A percentile compares a stretch with the other conserved stretches of the same genome.
Evolutionary conservation across 768 basidiomycete genomes (phyloP).

Genomic region (Russula ochroleuca): DNA sequence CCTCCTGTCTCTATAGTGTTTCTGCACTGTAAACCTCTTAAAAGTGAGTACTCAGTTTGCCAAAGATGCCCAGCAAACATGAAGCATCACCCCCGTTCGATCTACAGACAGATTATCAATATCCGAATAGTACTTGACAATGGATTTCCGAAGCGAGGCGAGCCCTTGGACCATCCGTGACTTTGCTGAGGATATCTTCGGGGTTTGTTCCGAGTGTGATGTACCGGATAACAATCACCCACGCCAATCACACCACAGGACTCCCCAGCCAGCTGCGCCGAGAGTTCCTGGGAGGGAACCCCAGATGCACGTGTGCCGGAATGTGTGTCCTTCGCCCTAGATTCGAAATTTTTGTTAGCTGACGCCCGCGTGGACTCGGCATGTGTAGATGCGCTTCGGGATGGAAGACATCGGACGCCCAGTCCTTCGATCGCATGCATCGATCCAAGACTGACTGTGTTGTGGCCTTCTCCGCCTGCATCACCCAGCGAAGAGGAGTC

Average conservation of each 20-base stretch:
- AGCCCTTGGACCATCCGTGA: conserved; percentile 5
- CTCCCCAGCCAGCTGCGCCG: neutral
- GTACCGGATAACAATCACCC: neutral
- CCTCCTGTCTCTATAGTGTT: conserved; percentile 15
- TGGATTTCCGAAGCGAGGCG: conserved; percentile 18
- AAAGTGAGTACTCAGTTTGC: conserved; percentile 17
- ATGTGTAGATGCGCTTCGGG: neutral
- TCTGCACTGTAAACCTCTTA: conserved; percentile 5
- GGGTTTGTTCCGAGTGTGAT: conserved; percentile 8
- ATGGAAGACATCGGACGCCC: conserved; percentile 8
- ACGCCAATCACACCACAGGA: conserved; percentile 3
- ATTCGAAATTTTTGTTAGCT: neutral
- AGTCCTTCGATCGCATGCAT: conserved; percentile 14
- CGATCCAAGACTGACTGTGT: conserved; percentile 17
- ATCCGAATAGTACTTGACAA: conserved; percentile 1
- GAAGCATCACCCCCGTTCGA: neutral
- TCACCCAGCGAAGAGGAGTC: conserved; percentile 6
- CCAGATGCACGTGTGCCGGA: conserved; percentile 2
- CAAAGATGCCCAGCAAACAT: conserved; percentile 11
- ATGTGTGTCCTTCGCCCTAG: conserved; percentile 6
- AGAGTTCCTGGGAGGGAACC: neutral
- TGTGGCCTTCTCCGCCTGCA: conserved; percentile 12
- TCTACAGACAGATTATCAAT: neutral
- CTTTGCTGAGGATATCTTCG: conserved; percentile 11
- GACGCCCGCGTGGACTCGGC: conserved; percentile 1